Evolutionary conservation across 257 asterid genomes (phyloP), one percentile per base, ranked within the genome.

Genomic region (Solanum pinnatisectum): DNA sequence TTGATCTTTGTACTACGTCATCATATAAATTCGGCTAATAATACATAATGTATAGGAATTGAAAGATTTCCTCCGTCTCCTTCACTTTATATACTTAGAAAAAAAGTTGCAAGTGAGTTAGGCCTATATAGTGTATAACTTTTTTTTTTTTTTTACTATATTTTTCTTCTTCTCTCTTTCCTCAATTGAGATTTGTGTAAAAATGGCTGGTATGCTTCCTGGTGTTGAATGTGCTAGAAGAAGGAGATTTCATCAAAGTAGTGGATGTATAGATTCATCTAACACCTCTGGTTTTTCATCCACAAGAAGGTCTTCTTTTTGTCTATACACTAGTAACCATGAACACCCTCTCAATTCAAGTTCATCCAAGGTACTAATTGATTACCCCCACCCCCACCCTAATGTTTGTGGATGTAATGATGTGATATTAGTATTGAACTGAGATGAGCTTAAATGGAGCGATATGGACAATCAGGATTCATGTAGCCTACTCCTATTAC

Each of bases 201-300:
- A 90, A 65, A 94, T 94, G 96, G 93, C 95, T 4, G 95, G 96
- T 10, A 92, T 91, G 94, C 93, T 94, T 3, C 95, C 98, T 18
- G 96, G 96, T 37, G 96, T 93, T 46, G 95, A 94, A 88, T 87
- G 92, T 52, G 96, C 98, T 5, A 92, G 98, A 84, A 90, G 96
- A 39, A 92, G 98, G 52, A 89, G 95, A 82, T 87, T 91, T 86
- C 95, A 92, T 91, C 93, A 90, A 35, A 91, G 91, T 81, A 91
- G 84, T 72, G 89, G 91, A 46, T 85, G 30, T 35, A 44, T 84
- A 37, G 92, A 92, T 87, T 88, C 92, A 59, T 88, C 94, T 1
- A 70, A 3, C 59, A 60, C 87, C 14, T 44, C 44, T 72, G 60
- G 14, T 14, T 12, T 56, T 74, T 72, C 76, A 46, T 72, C 86